These are phyloP conservation scores for Cudoniella acicularis DNA, from an alignment of 495 filamentous ascomycete genomes.

Conservation along the genomic window DNA sequence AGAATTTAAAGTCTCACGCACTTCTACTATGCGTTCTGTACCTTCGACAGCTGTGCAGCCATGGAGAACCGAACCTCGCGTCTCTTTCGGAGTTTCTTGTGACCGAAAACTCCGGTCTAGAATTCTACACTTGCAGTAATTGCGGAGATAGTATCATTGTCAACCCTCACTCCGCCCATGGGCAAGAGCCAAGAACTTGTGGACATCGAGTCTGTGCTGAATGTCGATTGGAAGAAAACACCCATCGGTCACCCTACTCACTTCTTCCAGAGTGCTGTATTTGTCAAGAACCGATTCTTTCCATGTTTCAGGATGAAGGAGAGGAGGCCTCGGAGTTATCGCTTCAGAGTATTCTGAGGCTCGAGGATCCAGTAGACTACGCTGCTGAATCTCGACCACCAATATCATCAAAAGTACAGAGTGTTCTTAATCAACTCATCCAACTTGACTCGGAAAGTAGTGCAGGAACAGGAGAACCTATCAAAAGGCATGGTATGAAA, in stretches of 20 bases:
- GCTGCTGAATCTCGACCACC: too few relatives aligned
- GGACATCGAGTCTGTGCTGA: background rate
- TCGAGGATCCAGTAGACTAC: too few relatives aligned
- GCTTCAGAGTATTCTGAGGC: too few relatives aligned
- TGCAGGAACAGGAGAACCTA: constrained; percentile 22
- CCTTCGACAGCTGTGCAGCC: background rate
- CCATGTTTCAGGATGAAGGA: background rate
- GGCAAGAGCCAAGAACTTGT: too few relatives aligned
- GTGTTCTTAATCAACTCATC: too few relatives aligned
- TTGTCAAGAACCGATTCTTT: background rate
- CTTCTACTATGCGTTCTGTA: background rate
- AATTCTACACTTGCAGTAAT: background rate
- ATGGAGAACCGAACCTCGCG: background rate
- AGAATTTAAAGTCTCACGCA: background rate
- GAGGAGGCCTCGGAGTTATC: too few relatives aligned
- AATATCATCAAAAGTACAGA: too few relatives aligned
- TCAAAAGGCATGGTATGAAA: constrained; percentile 37
- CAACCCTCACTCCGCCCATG: background rate
- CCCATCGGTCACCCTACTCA: too few relatives aligned
- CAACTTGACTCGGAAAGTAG: too few relatives aligned
- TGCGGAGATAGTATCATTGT: background rate
- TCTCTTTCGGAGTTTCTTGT: background rate
- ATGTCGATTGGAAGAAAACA: background rate
- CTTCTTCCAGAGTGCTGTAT: background rate
- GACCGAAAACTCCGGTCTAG: background rate